Percentiles rank a stretch among this genome's conserved stretches.
phyloP scores from a whole-genome alignment of 2,329 filamentous ascomycete species.

The Clonostachys solani region DNA sequence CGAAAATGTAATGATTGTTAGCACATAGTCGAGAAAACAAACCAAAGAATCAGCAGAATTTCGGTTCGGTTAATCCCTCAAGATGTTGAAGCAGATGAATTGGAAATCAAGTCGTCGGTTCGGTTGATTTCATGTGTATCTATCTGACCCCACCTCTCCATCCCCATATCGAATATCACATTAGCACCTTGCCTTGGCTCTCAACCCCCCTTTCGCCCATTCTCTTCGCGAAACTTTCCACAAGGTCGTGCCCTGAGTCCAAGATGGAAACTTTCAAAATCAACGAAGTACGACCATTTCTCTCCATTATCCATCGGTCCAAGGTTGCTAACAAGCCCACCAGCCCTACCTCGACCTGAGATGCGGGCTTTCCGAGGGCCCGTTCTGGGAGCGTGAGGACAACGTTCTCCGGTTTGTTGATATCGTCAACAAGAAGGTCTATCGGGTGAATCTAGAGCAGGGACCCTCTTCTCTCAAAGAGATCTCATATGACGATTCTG shows the following conservation, averaged over 20 bases:
- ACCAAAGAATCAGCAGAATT: too few relatives aligned
- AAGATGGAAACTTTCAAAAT: constrained; percentile 8
- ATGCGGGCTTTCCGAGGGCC: constrained; percentile 8
- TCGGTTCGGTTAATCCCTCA: too few relatives aligned
- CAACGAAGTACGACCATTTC: constrained; percentile 3
- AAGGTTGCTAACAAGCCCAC: background rate
- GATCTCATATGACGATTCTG: constrained; percentile 5
- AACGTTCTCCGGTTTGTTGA: constrained; percentile 12
- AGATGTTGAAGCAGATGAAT: too few relatives aligned
- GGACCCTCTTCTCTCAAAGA: constrained; percentile 6
- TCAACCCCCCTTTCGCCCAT: too few relatives aligned
- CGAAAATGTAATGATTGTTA: too few relatives aligned
- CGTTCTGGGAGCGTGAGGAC: constrained; percentile 6
- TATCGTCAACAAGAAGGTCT: constrained; percentile 7
- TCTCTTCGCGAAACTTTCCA: too few relatives aligned
- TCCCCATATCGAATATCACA: too few relatives aligned
- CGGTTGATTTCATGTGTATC: too few relatives aligned
- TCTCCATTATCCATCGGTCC: background rate
- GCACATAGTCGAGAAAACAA: too few relatives aligned
- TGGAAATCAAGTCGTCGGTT: too few relatives aligned
- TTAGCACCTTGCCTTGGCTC: too few relatives aligned
- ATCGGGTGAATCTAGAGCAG: constrained; percentile 6
- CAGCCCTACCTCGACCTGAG: constrained; percentile 9
- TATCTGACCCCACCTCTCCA: too few relatives aligned
- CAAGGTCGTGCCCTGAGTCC: background rate